phyloP scores from a whole-genome alignment of 345 rosid genomes.

The Gossypium anomalum region DNA sequence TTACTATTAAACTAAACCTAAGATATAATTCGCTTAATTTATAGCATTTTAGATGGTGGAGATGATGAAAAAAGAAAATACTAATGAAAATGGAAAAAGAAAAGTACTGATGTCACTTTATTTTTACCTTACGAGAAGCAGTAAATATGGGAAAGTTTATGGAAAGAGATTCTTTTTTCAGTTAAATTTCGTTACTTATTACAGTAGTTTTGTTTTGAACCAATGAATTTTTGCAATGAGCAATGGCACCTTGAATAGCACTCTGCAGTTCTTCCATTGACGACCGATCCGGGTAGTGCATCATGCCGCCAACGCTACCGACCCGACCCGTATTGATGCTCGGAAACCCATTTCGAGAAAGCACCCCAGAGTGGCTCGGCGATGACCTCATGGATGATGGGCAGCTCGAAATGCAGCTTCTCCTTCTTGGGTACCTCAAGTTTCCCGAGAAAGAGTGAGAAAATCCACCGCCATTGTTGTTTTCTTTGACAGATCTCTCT shows the following conservation, averaged over 20 bases:
- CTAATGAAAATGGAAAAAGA: no score
- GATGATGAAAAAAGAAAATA: no score
- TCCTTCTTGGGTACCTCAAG: constrained; percentile 62
- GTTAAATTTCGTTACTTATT: constrained; percentile 43
- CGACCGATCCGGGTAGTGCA: constrained; percentile 32
- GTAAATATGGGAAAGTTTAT: not conserved
- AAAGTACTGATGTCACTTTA: not conserved
- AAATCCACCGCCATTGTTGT: constrained; percentile 24
- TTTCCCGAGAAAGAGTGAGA: constrained; percentile 87
- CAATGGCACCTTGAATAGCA: constrained; percentile 92
- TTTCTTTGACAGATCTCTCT: constrained; percentile 35
- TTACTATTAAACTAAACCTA: no score
- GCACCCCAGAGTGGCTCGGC: constrained; percentile 86
- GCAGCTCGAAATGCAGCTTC: constrained; percentile 66
- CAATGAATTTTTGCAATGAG: constrained; percentile 88
- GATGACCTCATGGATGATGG: constrained; percentile 89
- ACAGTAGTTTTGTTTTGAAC: constrained; percentile 35
- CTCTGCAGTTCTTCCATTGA: constrained; percentile 90
- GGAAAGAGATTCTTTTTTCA: not conserved
- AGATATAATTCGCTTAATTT: no score
- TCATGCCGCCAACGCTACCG: constrained; percentile 18
- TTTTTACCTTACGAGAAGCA: not conserved
- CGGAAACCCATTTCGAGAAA: constrained; percentile 36
- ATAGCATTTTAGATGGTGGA: no score
- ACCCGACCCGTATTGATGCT: constrained; percentile 12